Evolutionary conservation across 805 yeast species (phyloP), one percentile per base, ranked within the genome.

Genomic region (Aciculoconidium aculeatum): DNA sequence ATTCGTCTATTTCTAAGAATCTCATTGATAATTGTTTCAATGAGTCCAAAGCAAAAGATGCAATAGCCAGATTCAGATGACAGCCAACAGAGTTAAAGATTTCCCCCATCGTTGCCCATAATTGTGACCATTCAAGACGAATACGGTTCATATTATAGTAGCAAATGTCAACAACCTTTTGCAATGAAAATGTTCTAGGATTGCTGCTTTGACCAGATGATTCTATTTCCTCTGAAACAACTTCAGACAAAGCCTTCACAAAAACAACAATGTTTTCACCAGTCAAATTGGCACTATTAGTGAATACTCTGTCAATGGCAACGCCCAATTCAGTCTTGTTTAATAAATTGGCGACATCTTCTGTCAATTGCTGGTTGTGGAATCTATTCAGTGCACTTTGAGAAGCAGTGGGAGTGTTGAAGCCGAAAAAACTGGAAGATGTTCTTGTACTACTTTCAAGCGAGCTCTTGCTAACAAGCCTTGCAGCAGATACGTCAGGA

Each of bases 141-240:
- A 92, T 88, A 64, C 98, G 82, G 28, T 77, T 77, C 96, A 92
- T 92, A 53, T 94, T 94, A 64, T 94, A 92, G 56, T 92, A 90
- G 58, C 96, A 90, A 23, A 92, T 94, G 57, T 94, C 98, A 30
- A 92, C 95, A 69, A 92, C 83, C 51, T 92, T 92, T 50, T 87
- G 97, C 39, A 92, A 61, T 0, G 97, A 84, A 51, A 85, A 94
- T 58, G 86, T 80, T 52, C 98, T 70, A 21, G 97, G 98, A 37
- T 84, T 77, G 5, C 71, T 65, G 24, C 88, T 78, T 47, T 76
- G 77, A 5, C 87, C 88, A 1, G 94, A 81, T 0, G 94, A 80
- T 39, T 83, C 87, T 37, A 92, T 86, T 54, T 92, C 99, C 47
- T 88, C 96, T 23, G 75, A 63, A 0, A 95, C 83, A 15, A 92